Evolutionary conservation across 192 early-diverging fungal genomes (phyloP).

Genomic region (Linnemannia schmuckeri): DNA sequence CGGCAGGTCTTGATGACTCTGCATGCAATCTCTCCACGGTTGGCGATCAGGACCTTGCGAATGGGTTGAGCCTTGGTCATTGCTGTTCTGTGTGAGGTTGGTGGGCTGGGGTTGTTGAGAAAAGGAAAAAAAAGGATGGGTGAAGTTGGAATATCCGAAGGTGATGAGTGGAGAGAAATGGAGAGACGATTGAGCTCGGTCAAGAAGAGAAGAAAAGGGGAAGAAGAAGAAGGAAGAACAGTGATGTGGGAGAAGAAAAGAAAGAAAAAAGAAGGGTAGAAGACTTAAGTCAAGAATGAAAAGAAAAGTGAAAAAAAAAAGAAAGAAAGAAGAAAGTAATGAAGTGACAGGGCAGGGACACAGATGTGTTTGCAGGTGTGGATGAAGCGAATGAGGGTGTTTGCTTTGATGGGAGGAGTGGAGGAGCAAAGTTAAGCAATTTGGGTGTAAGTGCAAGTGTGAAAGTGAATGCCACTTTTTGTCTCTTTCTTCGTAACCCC

Average conservation of each 20-base stretch:
- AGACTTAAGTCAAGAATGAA: not conserved
- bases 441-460: no score
- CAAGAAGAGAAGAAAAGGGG: not conserved
- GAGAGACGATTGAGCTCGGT: not conserved
- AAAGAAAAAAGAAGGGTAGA: not conserved
- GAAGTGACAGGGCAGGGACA: not conserved
- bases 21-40: constrained; percentile 86
- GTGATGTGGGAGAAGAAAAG: not conserved
- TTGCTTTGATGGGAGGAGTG: constrained; percentile 19
- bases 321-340: constrained; percentile 1
- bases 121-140: not conserved
- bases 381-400: constrained; percentile 20
- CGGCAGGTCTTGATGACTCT: constrained; percentile 78
- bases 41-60: constrained; percentile 73
- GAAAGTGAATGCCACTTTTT: no score
- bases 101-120: constrained; percentile 4
- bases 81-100: not conserved
- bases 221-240: not conserved
- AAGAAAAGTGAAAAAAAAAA: not conserved
- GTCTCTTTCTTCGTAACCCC: no score
- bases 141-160: not conserved
- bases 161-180: not conserved
- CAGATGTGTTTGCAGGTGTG: not conserved
- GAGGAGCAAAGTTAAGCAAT: no score
- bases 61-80: constrained; percentile 54